phyloP scores from a whole-genome alignment of 108 stramenopile species.

The Skeletonema tropicum region DNA sequence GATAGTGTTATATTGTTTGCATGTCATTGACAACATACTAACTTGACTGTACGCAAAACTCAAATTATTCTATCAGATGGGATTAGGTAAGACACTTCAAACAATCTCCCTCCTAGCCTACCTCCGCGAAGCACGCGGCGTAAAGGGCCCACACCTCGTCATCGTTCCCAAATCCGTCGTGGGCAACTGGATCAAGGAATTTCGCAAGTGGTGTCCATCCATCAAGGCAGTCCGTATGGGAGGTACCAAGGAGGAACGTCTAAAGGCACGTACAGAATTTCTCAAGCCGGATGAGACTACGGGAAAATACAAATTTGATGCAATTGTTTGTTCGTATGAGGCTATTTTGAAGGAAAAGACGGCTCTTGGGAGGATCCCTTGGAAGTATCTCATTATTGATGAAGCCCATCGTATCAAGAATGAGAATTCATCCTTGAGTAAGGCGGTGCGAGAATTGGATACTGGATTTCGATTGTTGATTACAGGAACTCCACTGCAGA shows the following conservation, averaged over 20 bases:
- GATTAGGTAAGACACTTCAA: slow-evolving; percentile 95
- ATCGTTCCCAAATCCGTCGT: slow-evolving; percentile 98
- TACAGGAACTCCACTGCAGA: slow-evolving; percentile 99
- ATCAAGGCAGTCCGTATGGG: slow-evolving; percentile 91
- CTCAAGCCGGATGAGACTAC: slow-evolving; percentile 57
- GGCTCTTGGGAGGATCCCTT: slow-evolving; percentile 79
- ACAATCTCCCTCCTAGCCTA: slow-evolving; percentile 93
- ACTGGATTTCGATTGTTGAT: slow-evolving; percentile 92
- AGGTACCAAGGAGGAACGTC: slow-evolving; percentile 93
- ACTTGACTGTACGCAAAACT: slow-evolving; percentile 31
- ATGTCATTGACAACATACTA: slow-evolving; percentile 44
- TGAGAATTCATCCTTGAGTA: slow-evolving; percentile 88
- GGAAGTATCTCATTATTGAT: slow-evolving; percentile 98
- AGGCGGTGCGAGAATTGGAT: slow-evolving; percentile 87
- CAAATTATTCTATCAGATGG: slow-evolving; percentile 53
- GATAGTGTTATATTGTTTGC: not conserved
- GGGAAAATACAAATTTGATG: slow-evolving; percentile 88
- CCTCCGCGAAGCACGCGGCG: slow-evolving; percentile 62
- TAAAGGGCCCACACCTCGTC: slow-evolving; percentile 92
- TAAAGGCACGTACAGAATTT: slow-evolving; percentile 59
- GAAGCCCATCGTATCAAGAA: slow-evolving; percentile 99
- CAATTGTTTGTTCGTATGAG: slow-evolving; percentile 97
- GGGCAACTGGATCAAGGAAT: slow-evolving; percentile 98
- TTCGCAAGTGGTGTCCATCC: slow-evolving; percentile 93
- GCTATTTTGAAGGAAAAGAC: slow-evolving; percentile 89